Percentiles rank a stretch among this genome's conserved stretches.
Evolutionary conservation across 2,329 filamentous ascomycete genomes (phyloP).

Genomic region (Colletotrichum somersetense): DNA sequence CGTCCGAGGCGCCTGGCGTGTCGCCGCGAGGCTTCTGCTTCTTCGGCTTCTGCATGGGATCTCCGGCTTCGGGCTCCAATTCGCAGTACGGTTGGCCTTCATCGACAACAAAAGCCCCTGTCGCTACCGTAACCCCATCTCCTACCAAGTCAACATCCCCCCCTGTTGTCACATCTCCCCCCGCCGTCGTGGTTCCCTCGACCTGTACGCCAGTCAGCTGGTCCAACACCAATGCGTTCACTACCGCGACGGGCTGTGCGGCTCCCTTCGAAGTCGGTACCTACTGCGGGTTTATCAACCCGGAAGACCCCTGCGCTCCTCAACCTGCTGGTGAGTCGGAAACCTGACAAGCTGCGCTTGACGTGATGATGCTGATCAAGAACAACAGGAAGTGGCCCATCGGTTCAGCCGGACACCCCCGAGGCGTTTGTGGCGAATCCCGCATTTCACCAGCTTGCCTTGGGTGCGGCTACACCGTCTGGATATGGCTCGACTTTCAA

Average conservation of each 20-base stretch:
- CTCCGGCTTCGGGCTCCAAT: neutral
- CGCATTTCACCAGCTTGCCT: slow-evolving; percentile 16
- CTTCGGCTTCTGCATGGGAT: slow-evolving; percentile 5
- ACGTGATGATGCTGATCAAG: neutral
- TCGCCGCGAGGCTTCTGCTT: slow-evolving; percentile 22
- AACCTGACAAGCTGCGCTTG: neutral
- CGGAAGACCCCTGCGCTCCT: slow-evolving; percentile 34
- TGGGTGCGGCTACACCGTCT: neutral
- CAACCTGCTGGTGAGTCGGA: slow-evolving; percentile 26
- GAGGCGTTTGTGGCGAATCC: slow-evolving; percentile 17
- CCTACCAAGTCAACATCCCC: neutral
- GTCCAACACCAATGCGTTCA: slow-evolving; percentile 31
- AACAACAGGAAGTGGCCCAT: slow-evolving; percentile 5
- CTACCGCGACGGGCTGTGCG: slow-evolving; percentile 19
- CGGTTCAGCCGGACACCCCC: slow-evolving; percentile 18
- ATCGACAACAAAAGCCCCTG: neutral
- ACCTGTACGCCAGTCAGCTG: slow-evolving; percentile 34
- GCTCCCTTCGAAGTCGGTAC: slow-evolving; percentile 32
- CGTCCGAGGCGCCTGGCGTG: slow-evolving; percentile 16
- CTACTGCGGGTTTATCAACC: slow-evolving; percentile 36
- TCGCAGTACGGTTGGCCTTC: neutral
- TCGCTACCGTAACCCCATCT: neutral
- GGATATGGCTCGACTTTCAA: slow-evolving; percentile 32
- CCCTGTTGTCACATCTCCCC: slow-evolving; percentile 7
- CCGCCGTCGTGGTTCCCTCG: slow-evolving; percentile 17